Conservation (phyloP, 179 eudicot genomes). For the Heliamphora pulchella region DNA sequence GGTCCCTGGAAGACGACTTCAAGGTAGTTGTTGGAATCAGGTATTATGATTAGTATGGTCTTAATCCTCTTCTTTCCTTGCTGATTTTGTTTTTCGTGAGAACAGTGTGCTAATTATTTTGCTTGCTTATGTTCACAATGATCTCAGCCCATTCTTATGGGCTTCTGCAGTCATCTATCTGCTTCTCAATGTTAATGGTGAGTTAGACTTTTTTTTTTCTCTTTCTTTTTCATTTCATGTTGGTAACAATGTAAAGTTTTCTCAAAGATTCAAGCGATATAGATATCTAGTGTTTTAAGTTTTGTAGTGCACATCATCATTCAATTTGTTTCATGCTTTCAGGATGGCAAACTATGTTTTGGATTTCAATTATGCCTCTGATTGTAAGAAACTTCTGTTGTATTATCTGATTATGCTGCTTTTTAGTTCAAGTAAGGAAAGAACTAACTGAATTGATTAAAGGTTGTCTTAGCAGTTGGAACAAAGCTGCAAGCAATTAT, state of each 20-base stretch:
- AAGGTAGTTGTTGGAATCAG: conserved; percentile 92
- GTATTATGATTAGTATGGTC: conserved; percentile 24
- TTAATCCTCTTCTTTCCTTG: neutral
- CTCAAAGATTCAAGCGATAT: neutral
- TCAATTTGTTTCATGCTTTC: conserved; percentile 18
- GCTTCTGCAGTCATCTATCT: conserved; percentile 45
- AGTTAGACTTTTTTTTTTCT: conserved; percentile 21
- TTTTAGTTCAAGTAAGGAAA: neutral
- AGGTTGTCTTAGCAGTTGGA: conserved; percentile 70
- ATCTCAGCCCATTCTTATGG: conserved; percentile 72
- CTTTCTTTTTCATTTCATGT: conserved; percentile 18
- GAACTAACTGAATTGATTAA: conserved; percentile 23
- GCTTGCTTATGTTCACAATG: conserved; percentile 2
- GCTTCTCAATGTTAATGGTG: conserved; percentile 29
- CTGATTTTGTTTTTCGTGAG: neutral
- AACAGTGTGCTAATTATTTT: conserved; percentile 6
- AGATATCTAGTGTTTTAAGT: neutral
- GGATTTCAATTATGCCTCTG: conserved; percentile 60
- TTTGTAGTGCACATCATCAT: neutral
- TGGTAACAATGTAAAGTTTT: conserved; percentile 16
- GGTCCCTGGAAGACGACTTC: conserved; percentile 88
- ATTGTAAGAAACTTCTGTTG: conserved; percentile 37
- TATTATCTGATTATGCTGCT: neutral
- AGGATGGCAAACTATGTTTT: conserved; percentile 54
- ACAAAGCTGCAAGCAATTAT: conserved; percentile 82